A percentile compares a stretch with the other conserved stretches of the same genome.
phyloP scores from a whole-genome alignment of 768 basidiomycete genomes.

The Russula sp. region DNA sequence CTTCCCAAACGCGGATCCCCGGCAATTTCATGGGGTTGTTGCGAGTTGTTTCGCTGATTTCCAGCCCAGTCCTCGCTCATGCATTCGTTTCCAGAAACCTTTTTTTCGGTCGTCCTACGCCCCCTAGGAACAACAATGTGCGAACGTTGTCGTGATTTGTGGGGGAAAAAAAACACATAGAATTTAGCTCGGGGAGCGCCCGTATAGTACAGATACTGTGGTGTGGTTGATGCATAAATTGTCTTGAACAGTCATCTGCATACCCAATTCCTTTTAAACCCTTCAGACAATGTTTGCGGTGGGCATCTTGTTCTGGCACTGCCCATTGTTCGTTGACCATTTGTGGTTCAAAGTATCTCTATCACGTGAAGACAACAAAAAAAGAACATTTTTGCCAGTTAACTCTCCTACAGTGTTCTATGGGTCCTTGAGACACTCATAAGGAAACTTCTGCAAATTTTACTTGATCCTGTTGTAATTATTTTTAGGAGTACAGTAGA shows the following conservation, averaged over 20 bases:
- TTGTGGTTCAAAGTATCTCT: not conserved
- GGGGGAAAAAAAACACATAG: not conserved
- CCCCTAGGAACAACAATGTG: not conserved
- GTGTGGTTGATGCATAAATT: not conserved
- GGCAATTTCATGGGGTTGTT: constrained; percentile 2
- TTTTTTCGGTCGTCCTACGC: constrained; percentile 11
- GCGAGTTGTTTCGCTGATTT: not conserved
- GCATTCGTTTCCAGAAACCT: not conserved
- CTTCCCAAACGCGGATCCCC: not conserved
- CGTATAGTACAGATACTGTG: not conserved
- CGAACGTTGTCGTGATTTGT: not conserved
- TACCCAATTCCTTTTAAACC: not conserved
- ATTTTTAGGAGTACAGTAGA: too few species aligned
- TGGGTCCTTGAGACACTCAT: too few species aligned
- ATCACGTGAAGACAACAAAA: not conserved
- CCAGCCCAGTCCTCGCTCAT: not conserved
- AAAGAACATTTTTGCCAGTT: not conserved
- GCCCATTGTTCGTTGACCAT: too few species aligned
- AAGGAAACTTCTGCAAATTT: too few species aligned
- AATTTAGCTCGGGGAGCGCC: not conserved
- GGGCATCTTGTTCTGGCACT: too few species aligned
- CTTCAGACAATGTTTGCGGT: not conserved
- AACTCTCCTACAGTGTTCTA: too few species aligned
- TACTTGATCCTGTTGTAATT: too few species aligned
- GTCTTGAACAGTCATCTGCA: not conserved